Evolutionary conservation across 768 basidiomycete species (phyloP), one percentile per base, ranked within the genome.

Genomic region (Lenzites betulinus): DNA sequence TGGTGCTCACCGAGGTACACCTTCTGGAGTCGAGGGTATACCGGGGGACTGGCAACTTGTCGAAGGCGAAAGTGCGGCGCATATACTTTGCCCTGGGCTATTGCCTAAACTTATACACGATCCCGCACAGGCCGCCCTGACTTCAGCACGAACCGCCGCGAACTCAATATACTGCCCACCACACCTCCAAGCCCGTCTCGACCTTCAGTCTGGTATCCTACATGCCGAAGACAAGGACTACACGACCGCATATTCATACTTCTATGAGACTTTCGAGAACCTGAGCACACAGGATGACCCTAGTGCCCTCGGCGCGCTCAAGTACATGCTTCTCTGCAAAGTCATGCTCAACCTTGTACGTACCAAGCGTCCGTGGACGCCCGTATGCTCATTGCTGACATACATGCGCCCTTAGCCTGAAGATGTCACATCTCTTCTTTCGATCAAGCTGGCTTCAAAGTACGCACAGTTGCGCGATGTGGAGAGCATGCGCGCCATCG

Each of bases 171-270:
- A 98, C 78, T 97, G 95, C 67, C 87, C 89, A 30, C 87, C 89
- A 13, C 77, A 84, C 58, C 78, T 90, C 16, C 87, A 81, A 69
- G 80, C 81, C 2, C 75, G 79, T 15, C 77, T 86, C 30, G 88
- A 90, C 67, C 79, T 89, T 26, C 88, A 89, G 68, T 82, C 82
- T 43, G 89, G 96, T 4, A 80, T 96, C 43, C 81, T 98, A 11
- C 93, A 97, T 68, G 95, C 96, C 0, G 95, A 99, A 67, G 96
- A 99, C 69, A 96, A 95, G 71, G 96, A 98, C 75, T 98, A 97
- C 74, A 95, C 85, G 59, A 99, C 96, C 0, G 96, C 88, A 22
- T 97, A 97, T 74, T 94, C 92, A 0, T 99, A 98, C 77, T 98
- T 98, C 76, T 94, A 92, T 67, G 96, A 98, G 75, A 88, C 94